Evolutionary conservation across 345 rosid genomes (phyloP).

Genomic region (Pelargonium nanum): DNA sequence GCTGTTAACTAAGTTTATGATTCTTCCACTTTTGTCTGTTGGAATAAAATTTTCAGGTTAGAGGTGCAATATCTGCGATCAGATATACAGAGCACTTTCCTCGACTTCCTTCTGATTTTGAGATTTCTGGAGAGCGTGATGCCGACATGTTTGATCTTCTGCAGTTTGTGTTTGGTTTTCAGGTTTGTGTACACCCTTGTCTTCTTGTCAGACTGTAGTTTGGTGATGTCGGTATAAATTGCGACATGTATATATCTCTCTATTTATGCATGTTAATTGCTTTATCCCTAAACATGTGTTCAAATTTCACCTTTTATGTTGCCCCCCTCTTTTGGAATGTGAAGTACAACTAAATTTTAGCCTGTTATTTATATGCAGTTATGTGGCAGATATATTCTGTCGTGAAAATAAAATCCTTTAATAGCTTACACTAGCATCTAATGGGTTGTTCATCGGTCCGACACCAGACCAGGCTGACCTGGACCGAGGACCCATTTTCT

Average conservation of each 20-base stretch:
- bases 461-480: too few species aligned
- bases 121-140: constrained; percentile 63
- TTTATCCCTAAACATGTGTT: background rate
- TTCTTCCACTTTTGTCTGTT: constrained; percentile 8
- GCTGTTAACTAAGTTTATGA: constrained; percentile 8
- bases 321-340: too few species aligned
- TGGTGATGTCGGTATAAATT: background rate
- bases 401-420: too few species aligned
- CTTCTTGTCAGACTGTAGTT: background rate
- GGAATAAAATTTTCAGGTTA: constrained; percentile 42
- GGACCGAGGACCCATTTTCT: too few species aligned
- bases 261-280: background rate
- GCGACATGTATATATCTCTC: background rate
- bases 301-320: background rate
- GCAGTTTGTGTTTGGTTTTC: constrained; percentile 89
- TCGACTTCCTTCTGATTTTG: constrained; percentile 56
- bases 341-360: too few species aligned
- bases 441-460: too few species aligned
- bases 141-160: constrained; percentile 90
- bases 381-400: too few species aligned
- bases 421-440: too few species aligned
- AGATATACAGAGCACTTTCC: constrained; percentile 75
- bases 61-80: constrained; percentile 77
- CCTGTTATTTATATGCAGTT: too few species aligned
- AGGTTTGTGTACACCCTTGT: constrained; percentile 37